Conservation (phyloP, 2,329 filamentous ascomycete species). For the Colletotrichum chlorophyti region DNA sequence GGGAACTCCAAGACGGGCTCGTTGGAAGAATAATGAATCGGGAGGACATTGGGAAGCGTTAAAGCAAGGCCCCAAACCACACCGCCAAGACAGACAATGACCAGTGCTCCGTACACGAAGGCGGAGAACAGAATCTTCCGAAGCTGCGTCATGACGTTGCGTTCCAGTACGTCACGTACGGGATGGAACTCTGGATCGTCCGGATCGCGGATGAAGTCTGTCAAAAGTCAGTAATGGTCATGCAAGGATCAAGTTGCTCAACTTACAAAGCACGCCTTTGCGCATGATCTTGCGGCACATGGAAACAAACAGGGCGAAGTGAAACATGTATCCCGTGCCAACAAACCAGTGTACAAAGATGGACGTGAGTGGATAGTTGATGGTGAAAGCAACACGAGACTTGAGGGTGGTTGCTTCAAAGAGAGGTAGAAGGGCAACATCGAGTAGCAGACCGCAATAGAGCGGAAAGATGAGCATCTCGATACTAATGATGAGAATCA, state of each 20-base stretch:
- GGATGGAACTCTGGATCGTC: constrained; percentile 99
- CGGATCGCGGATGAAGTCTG: constrained; percentile 95
- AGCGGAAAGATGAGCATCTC: constrained; percentile 98
- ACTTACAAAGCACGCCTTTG: constrained; percentile 87
- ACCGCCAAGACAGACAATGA: constrained; percentile 91
- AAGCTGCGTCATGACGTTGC: constrained; percentile 89
- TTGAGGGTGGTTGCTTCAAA: constrained; percentile 82
- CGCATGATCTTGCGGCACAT: constrained; percentile 99
- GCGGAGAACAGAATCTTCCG: constrained; percentile 97
- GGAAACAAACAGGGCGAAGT: constrained; percentile 96
- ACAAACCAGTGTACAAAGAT: constrained; percentile 99
- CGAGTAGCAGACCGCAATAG: constrained; percentile 91
- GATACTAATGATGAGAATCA: constrained; percentile 97
- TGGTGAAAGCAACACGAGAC: constrained; percentile 80
- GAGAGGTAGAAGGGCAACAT: constrained; percentile 85
- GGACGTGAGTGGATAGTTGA: constrained; percentile 83
- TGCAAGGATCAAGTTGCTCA: background rate
- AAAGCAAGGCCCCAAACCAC: constrained; percentile 91
- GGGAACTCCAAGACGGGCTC: constrained; percentile 95
- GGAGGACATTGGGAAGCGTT: constrained; percentile 74
- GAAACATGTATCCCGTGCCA: constrained; percentile 99
- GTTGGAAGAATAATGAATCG: constrained; percentile 92
- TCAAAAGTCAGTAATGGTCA: constrained; percentile 36
- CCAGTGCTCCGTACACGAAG: constrained; percentile 90
- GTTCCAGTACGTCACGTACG: constrained; percentile 93